Evolutionary conservation across 2,329 filamentous ascomycete genomes (phyloP).

Genomic region (Xylariaceae sp.): DNA sequence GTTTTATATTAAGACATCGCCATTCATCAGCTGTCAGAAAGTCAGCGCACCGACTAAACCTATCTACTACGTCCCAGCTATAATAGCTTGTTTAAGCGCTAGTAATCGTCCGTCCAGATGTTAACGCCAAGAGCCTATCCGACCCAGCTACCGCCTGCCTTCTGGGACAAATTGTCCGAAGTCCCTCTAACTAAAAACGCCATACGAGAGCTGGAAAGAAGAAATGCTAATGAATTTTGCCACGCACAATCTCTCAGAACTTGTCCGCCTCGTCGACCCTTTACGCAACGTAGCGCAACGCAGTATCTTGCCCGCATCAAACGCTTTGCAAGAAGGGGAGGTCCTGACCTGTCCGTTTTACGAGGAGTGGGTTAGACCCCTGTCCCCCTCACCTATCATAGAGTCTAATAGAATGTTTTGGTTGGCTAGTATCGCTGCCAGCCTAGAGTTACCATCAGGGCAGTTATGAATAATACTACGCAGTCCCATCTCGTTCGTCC

Average conservation of each 20-base stretch:
- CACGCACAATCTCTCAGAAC: too few relatives aligned
- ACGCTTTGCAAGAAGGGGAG: too few relatives aligned
- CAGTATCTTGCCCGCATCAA: slow-evolving; percentile 2
- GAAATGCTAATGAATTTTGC: too few relatives aligned
- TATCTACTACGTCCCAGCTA: too few relatives aligned
- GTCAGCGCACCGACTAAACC: neutral
- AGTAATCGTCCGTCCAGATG: neutral
- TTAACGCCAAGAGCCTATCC: neutral
- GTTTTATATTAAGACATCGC: neutral
- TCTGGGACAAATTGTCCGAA: slow-evolving; percentile 40
- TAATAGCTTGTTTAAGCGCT: neutral
- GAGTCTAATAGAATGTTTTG: slow-evolving; percentile 30
- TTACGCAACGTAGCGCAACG: slow-evolving; percentile 28
- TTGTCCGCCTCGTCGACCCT: slow-evolving; percentile 26
- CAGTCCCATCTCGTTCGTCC: slow-evolving; percentile 1
- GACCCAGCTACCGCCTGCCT: slow-evolving; percentile 33
- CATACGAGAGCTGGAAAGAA: too few relatives aligned
- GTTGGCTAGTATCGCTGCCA: slow-evolving; percentile 29
- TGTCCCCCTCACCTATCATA: slow-evolving; percentile 19
- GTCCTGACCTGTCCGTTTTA: slow-evolving; percentile 45
- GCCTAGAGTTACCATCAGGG: neutral
- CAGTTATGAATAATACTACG: neutral
- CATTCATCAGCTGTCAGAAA: too few relatives aligned
- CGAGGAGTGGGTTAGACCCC: slow-evolving; percentile 39
- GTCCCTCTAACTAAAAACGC: slow-evolving; percentile 37